Base-by-base conservation (phyloP, 1,284 basidiomycete species). In the Ganoderma leucocontextum region DNA sequence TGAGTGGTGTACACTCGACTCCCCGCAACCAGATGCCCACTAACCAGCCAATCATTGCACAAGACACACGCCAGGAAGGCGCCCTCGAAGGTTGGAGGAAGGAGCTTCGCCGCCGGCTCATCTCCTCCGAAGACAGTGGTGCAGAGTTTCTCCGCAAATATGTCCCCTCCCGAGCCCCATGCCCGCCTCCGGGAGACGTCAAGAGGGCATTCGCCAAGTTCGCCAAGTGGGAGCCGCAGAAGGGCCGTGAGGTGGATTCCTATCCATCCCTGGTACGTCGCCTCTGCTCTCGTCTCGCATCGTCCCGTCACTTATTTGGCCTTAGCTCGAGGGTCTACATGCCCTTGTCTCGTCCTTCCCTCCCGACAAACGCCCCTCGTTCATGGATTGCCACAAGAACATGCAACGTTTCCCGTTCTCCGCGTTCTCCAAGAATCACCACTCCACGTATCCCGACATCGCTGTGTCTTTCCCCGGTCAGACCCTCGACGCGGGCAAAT, bases 361-460 rank as follows among this genome's bases (percentile, higher is more conserved):
- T 8, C 35, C 42, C 4, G 42, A 36, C 15, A 64, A 47, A 17
- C 42, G 36, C 4, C 67, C 44, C 29, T 33, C 33, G 7, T 62
- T 65, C 52, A 29, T 49, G 52, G 60, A 64, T 29, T 33, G 36
- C 2, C n/a, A 10, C 19, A 13, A 13, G 6, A 13, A 12, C 41
- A 12, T 33, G 4, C 52, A 57, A 10, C 3, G 13, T 8, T 68
- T 64, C 36, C 63, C 63, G 7, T 64, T 60, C 58, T 12, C 22
- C 25, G 10, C 57, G 1, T 38, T 60, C 15, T 13, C 39, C 19
- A 17, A 44, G n/a, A 10, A 62, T 2, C 67, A 71, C 47, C 69
- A 69, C 36, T 17, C 19, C 9, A 60, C 67, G 6, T 49, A 17
- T 2, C 67, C 72, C 3, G 67, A 66, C 49, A 42, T 73, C 52